Conservation (phyloP, 1,284 basidiomycete genomes). For the Melampsora abietis-canadensis region DNA sequence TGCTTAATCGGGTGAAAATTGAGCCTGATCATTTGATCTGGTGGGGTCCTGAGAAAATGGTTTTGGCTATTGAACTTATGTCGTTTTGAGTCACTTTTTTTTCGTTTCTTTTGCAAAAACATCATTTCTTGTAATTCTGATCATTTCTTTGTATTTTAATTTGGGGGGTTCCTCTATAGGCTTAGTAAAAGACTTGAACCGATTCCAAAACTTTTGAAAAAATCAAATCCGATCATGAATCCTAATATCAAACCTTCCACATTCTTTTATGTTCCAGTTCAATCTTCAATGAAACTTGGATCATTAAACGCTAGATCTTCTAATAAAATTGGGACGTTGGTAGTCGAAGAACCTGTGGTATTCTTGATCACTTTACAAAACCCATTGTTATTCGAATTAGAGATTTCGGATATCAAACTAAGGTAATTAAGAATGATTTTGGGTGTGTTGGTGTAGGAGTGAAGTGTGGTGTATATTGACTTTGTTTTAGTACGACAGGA, state of each 20-base stretch:
- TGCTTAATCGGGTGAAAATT: neutral
- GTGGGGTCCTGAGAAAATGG: conserved; percentile 1
- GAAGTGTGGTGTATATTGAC: neutral
- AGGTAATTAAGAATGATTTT: conserved; percentile 7
- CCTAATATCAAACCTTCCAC: no score
- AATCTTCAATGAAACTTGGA: neutral
- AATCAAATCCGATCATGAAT: neutral
- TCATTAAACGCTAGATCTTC: no score
- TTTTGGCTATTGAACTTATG: conserved; percentile 3
- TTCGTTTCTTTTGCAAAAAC: no score
- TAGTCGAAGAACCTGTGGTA: conserved; percentile 14
- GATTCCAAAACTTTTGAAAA: neutral
- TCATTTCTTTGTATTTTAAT: no score
- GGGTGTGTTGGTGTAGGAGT: neutral
- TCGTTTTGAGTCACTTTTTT: no score
- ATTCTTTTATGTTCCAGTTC: no score
- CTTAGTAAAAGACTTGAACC: conserved; percentile 14
- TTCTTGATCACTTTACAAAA: conserved; percentile 35
- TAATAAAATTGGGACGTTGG: neutral
- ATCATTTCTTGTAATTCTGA: no score
- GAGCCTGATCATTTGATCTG: neutral
- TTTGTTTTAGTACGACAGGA: conserved; percentile 8
- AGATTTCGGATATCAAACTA: conserved; percentile 18
- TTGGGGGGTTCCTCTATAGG: neutral
- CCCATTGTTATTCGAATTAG: conserved; percentile 26